Base-by-base conservation (phyloP, 345 rosid species). In the Dipteronia sinensis region DNA sequence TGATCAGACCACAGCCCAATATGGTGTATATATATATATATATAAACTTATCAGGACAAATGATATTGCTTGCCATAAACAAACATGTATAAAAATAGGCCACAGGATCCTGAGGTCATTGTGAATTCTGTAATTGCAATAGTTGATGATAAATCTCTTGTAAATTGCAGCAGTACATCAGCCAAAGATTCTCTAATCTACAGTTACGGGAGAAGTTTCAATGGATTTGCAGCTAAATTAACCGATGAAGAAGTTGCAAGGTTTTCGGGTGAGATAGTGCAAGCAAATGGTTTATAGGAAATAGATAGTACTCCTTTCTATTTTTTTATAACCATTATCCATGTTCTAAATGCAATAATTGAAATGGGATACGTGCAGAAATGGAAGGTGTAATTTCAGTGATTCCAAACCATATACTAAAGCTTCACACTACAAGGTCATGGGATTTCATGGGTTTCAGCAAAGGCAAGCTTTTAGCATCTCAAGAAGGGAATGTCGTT, bases 161-260 rank as follows among this genome's bases (percentile, higher is more conserved):
- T 27, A 31, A 44, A 78, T 53, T 75, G 78, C 87, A 81, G 88
- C 51, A 19, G 67, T 74, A 49, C 61, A 23, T 70, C 66, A 16
- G 87, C 85, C 25, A 68, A 73, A 59, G 79, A 85, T 7, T 85
- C 80, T 11, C 74, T 81, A 7, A 61, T 87, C 65, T 77, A 85
- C 46, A 87, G 86, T 61, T 85, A 87, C 44, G 81, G 84, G 22
- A 80, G 83, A 72, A 81, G 78, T 73, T 79, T 87, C 72, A 83
- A 85, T 64, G 87, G 81, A 55, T 87, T 87, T 82, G 88, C 86
- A 22, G 88, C 90, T 20, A 85, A 70, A 65, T 64, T 85, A n/a
- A 81, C 83, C 0, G 81, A 83, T 68, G 81, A 83, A 72, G 83
- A 86, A 69, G 88, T 66, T 65, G 82, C 74, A 68, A 82, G 40